Evolutionary conservation across 2,329 filamentous ascomycete genomes (phyloP).

Genomic region (Fusarium decemcellulare): DNA sequence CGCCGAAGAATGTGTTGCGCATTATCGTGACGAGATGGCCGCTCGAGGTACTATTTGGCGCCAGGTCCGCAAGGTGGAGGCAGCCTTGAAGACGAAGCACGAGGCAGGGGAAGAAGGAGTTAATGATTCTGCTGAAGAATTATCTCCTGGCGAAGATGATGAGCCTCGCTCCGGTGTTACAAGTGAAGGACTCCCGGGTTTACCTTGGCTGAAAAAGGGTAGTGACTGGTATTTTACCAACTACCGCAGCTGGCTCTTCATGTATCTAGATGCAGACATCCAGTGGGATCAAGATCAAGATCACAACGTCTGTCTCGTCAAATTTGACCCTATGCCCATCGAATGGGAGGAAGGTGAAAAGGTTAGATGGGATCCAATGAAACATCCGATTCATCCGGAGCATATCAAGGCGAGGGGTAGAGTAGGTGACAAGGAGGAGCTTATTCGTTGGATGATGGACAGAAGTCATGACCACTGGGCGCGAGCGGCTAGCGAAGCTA

Average conservation of each 20-base stretch:
- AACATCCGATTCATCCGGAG: background rate
- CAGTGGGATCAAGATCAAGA: slow-evolving; percentile 1
- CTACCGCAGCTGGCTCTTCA: slow-evolving; percentile 5
- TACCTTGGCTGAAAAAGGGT: background rate
- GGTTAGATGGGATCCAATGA: slow-evolving; percentile 7
- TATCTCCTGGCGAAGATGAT: background rate
- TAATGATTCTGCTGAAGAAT: background rate
- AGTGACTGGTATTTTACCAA: slow-evolving; percentile 1
- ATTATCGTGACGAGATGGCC: slow-evolving; percentile 13
- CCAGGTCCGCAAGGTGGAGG: slow-evolving; percentile 12
- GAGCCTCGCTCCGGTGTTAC: too few relatives aligned
- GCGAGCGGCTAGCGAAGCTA: slow-evolving; percentile 5
- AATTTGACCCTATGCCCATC: slow-evolving; percentile 14
- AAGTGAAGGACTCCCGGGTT: slow-evolving; percentile 7
- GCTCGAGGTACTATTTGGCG: slow-evolving; percentile 22
- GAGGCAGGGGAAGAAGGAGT: background rate
- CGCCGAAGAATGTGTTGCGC: slow-evolving; percentile 3
- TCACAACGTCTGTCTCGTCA: slow-evolving; percentile 5
- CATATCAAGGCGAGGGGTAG: slow-evolving; percentile 1
- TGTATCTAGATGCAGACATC: slow-evolving; percentile 14
- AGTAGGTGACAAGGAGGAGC: background rate
- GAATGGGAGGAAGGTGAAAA: slow-evolving; percentile 7
- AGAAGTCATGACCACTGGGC: slow-evolving; percentile 7
- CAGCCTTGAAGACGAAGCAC: slow-evolving; percentile 15
- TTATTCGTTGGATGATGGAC: slow-evolving; percentile 4